Evolutionary conservation across 345 rosid species (phyloP).

Genomic region (Lepidium sativum): DNA sequence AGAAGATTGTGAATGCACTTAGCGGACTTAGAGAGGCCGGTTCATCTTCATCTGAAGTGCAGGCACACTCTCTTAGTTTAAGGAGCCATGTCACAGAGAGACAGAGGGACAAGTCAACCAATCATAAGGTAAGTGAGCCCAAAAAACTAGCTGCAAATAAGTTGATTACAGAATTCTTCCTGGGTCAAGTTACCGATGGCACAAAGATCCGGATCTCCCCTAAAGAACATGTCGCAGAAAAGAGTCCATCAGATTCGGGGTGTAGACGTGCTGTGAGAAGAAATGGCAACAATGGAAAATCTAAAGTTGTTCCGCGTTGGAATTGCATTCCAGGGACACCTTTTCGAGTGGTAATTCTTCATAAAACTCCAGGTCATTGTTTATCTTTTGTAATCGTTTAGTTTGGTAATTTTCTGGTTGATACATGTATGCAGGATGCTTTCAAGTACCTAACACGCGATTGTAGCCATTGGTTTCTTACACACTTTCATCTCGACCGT

Average conservation of each 20-base stretch:
- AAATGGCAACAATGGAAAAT: constrained; percentile 35
- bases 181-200: constrained; percentile 31
- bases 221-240: constrained; percentile 22
- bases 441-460: constrained; percentile 86
- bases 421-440: constrained; percentile 66
- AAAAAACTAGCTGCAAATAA: constrained; percentile 47
- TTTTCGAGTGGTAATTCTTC: constrained; percentile 75
- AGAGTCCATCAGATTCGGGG: constrained; percentile 29
- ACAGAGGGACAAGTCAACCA: constrained; percentile 29
- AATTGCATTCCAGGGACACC: constrained; percentile 76
- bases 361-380: not conserved
- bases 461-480: constrained; percentile 94
- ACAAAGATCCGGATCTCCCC: constrained; percentile 32
- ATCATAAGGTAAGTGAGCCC: constrained; percentile 29
- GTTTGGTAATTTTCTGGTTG: constrained; percentile 13
- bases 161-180: constrained; percentile 82
- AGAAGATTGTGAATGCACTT: constrained; percentile 78
- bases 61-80: constrained; percentile 17
- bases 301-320: constrained; percentile 64
- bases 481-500: constrained; percentile 98
- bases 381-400: not conserved
- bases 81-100: constrained; percentile 24
- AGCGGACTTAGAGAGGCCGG: constrained; percentile 37
- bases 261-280: constrained; percentile 29
- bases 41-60: constrained; percentile 18